Percentiles rank a stretch among this genome's conserved stretches.
These are phyloP conservation scores for Zygnema cylindricum DNA, from an alignment of 139 green algal genomes.

Conservation along the genomic window DNA sequence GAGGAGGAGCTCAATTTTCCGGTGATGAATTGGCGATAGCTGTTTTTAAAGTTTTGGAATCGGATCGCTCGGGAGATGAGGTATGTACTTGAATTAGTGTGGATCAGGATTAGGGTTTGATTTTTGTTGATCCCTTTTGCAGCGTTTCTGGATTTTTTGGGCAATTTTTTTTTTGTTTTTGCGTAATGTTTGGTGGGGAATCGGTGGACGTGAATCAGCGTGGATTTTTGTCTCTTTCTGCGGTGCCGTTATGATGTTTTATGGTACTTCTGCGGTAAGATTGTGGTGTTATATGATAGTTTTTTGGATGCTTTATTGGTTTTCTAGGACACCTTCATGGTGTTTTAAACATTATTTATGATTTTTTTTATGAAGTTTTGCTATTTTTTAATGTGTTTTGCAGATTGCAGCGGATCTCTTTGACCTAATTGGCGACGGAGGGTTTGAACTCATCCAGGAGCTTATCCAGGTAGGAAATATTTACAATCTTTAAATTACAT, in stretches of 20 bases:
- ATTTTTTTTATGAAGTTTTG: not conserved
- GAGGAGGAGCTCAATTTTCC: constrained; percentile 32
- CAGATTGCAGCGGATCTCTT: constrained; percentile 47
- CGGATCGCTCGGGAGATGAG: constrained; percentile 46
- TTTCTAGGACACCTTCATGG: constrained; percentile 21
- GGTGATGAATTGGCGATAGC: constrained; percentile 45
- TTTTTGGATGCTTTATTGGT: not conserved
- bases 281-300: constrained; percentile 13
- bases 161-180: too few species aligned
- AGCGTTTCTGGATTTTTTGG: too few species aligned
- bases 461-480: constrained; percentile 44
- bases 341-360: constrained; percentile 25
- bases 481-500: too few species aligned
- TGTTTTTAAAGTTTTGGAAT: constrained; percentile 49
- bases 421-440: constrained; percentile 47
- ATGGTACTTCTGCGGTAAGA: not conserved
- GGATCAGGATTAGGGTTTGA: too few species aligned
- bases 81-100: too few species aligned
- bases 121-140: too few species aligned
- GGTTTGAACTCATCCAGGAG: constrained; percentile 56
- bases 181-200: too few species aligned
- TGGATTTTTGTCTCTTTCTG: too few species aligned
- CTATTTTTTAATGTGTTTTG: not conserved
- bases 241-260: too few species aligned
- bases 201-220: too few species aligned